phyloP scores from a whole-genome alignment of 139 green algal species.

The Coelastrella sp. region DNA sequence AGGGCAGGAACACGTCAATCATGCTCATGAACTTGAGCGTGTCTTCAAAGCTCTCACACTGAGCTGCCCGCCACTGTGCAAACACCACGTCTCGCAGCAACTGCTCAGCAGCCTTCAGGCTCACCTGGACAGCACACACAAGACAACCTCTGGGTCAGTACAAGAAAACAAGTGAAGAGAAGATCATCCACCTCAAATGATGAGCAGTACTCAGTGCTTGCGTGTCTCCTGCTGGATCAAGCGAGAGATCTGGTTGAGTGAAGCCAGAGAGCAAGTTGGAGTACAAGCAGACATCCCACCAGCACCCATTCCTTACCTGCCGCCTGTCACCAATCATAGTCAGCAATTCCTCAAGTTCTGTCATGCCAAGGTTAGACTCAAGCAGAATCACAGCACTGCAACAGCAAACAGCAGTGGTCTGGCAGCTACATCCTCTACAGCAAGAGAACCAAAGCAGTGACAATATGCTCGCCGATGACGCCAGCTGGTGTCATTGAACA shows the following conservation, averaged over 20 bases:
- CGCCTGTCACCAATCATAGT: slow-evolving; percentile 54
- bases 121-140: slow-evolving; percentile 48
- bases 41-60: slow-evolving; percentile 78
- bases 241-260: no score
- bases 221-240: no score
- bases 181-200: neutral
- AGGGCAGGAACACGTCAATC: slow-evolving; percentile 87
- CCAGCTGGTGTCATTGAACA: neutral
- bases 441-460: neutral
- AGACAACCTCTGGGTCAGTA: neutral
- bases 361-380: slow-evolving; percentile 90
- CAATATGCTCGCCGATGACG: no score
- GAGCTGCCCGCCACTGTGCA: slow-evolving; percentile 63
- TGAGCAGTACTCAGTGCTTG: no score
- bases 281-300: neutral
- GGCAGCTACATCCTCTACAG: neutral
- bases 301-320: slow-evolving; percentile 50
- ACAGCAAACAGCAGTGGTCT: slow-evolving; percentile 19
- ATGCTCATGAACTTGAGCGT: slow-evolving; percentile 75
- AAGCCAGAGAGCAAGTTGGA: neutral
- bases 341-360: slow-evolving; percentile 79
- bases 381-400: slow-evolving; percentile 85
- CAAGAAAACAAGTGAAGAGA: neutral
- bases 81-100: slow-evolving; percentile 83
- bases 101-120: slow-evolving; percentile 62